Conservation (phyloP, 768 basidiomycete species). For the Amanita polypyramis region DNA sequence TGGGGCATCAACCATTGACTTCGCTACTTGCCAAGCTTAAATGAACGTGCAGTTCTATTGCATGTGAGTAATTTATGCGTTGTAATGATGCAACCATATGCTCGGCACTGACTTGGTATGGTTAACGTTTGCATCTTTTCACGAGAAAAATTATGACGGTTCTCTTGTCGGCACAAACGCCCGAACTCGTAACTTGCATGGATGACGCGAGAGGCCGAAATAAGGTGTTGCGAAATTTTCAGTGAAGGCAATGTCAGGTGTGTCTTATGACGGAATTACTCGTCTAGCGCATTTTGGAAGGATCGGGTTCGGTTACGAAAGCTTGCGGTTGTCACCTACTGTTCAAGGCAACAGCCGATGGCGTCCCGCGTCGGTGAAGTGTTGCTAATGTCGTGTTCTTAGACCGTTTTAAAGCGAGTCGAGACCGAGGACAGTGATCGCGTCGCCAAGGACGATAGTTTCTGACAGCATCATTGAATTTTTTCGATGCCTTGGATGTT, state of each 20-base stretch:
- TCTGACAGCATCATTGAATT: background rate
- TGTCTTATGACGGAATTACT: background rate
- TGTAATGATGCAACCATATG: background rate
- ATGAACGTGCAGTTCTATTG: background rate
- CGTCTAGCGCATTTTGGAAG: background rate
- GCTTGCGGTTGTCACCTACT: background rate
- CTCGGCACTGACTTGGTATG: too few species aligned
- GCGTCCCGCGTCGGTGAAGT: background rate
- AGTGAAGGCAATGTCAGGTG: background rate
- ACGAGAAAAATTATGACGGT: background rate
- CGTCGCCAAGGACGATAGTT: background rate
- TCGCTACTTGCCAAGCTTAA: background rate
- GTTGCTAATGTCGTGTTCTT: background rate
- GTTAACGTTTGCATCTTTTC: background rate
- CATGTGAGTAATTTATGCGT: background rate
- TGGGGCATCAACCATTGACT: background rate
- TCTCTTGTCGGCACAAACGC: background rate
- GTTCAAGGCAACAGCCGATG: conserved; percentile 5
- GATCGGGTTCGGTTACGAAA: background rate
- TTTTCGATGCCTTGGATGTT: background rate
- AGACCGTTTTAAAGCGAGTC: background rate
- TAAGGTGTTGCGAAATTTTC: too few species aligned
- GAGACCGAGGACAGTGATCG: background rate
- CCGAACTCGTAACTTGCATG: too few species aligned
- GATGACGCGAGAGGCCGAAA: too few species aligned